Base-by-base conservation (phyloP, 2,329 filamentous ascomycete genomes). In the Phyllosticta capitalensis region DNA sequence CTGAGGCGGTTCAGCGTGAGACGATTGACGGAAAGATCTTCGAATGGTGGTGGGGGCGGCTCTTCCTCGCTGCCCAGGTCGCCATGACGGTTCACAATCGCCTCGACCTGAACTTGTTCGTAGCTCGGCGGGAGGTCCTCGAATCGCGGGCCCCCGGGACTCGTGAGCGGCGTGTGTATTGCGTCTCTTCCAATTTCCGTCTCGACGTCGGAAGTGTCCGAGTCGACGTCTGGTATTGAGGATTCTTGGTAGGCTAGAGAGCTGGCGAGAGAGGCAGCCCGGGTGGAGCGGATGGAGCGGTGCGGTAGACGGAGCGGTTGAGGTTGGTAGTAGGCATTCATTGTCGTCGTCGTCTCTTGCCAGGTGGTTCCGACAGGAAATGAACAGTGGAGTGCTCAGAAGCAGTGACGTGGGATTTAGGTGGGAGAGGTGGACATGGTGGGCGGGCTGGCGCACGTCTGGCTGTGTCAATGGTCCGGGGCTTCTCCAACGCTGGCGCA, bases 71-170 rank as follows among this genome's bases (percentile, higher is more conserved):
- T 3, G 14, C 55, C n/a, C 12, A 24, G 48, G 19, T 30, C 14
- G 28, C 12, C 24, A 3, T 14, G 14, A 17, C 55, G 20, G 19
- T 52, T 14, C 10, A 38, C 22, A 24, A 19, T 38, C 10, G 19
- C 30, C 30, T 49, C 21, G 7, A 49, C 53, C 24, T 68, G 67
- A 5, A 71, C 71, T 60, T 73, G 67, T 51, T 71, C 69, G 56
- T 74, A 74, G 0, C 70, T 68, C 1, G 71, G 71, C 20, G 71
- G 71, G 3, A 72, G 62, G 55, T 74, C 71, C 54, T 72, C 68
- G 54, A 72, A 72, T 14, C 66, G 68, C 1, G 69, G 69, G 10
- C 71, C 70, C 19, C 49, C 50, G 12, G 20, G 50, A 52, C 24
- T 52, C 5, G 50, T 26, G 50, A 52, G 50, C 19, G 50, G 38